Conservation (phyloP, 2,329 filamentous ascomycete genomes). For the Alternaria sp. region DNA sequence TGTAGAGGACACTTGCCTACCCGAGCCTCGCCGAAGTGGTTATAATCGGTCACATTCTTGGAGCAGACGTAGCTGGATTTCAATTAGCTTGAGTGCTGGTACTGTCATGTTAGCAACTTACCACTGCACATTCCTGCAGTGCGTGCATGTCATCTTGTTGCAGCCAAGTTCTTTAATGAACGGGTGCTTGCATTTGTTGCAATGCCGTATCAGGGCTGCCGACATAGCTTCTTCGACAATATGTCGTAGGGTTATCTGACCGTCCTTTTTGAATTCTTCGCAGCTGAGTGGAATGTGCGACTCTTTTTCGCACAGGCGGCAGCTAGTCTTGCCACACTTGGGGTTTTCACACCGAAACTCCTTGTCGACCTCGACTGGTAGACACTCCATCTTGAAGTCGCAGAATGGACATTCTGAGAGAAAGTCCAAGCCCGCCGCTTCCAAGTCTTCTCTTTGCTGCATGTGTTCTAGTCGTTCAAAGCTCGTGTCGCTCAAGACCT, state of each 20-base stretch:
- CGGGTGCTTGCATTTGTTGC: constrained; percentile 74
- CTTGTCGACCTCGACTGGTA: constrained; percentile 70
- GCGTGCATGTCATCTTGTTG: constrained; percentile 81
- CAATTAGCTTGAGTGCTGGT: constrained; percentile 9
- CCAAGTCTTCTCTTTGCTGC: constrained; percentile 74
- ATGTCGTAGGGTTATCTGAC: constrained; percentile 68
- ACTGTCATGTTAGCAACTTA: constrained; percentile 45
- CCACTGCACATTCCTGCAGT: constrained; percentile 65
- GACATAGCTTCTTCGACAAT: constrained; percentile 86
- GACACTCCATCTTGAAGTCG: constrained; percentile 78
- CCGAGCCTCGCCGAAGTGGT: constrained; percentile 70
- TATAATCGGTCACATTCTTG: constrained; percentile 67
- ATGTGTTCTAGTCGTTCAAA: constrained; percentile 71
- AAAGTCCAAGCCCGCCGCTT: constrained; percentile 73
- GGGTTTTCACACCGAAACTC: constrained; percentile 77
- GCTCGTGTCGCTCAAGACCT: constrained; percentile 67
- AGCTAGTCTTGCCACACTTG: constrained; percentile 65
- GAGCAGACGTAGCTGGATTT: constrained; percentile 73
- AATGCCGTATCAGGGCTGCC: constrained; percentile 76
- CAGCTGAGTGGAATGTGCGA: constrained; percentile 79
- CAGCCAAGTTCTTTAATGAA: constrained; percentile 83
- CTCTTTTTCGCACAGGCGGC: constrained; percentile 68
- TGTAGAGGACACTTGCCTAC: constrained; percentile 70
- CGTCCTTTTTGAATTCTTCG: constrained; percentile 68
- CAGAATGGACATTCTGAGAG: constrained; percentile 83